Evolutionary conservation across 768 basidiomycete genomes (phyloP), one percentile per base, ranked within the genome.

Genomic region (Agaricus subrufescens): DNA sequence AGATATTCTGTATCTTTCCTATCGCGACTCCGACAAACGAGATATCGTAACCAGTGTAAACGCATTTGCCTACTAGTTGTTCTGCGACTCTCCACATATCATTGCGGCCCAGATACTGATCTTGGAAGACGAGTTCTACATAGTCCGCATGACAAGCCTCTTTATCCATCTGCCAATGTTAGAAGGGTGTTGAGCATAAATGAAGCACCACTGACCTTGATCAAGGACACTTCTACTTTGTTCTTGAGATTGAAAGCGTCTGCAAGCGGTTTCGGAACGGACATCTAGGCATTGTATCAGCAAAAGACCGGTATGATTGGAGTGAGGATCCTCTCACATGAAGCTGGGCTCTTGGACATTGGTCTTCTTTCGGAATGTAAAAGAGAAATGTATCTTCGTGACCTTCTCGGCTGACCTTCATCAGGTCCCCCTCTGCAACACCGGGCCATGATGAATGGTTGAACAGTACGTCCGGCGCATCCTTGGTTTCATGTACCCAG

Each of bases 41-140:
- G 26, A 98, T 79, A 51, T 93, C 91, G 68, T 98, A 91, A 56
- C 89, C 85, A 1, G 83, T 79, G 65, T 93, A 88, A 23, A 97
- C 75, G 65, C 91, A 94, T 62, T 86, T 85, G 8, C 85, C 87
- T 27, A 86, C 85, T 14, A 98, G 77, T 50, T 86, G 79, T 66
- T 89, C 85, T n/a, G 85, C 86, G 7, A 98, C 77, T 47, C 94
- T 78, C 93, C 95, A 98, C 94, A 97, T 96, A 62, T 98, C 97
- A 58, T 90, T 93, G 46, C 97, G 84, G 14, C 95, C 96, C 14
- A 98, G 78, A 67, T 98, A 98, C 66, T 96, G 94, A 67, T 97
- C 94, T 60, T 91, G 90, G 65, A 98, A 98, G 46, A 85, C 85
- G 55, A 98, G 80, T 65, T 98, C 96, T 49, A 98, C 79, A 65